These are phyloP conservation scores for Aspergillus homomorphus DNA, from an alignment of 495 filamentous ascomycete species.

Conservation along the genomic window DNA sequence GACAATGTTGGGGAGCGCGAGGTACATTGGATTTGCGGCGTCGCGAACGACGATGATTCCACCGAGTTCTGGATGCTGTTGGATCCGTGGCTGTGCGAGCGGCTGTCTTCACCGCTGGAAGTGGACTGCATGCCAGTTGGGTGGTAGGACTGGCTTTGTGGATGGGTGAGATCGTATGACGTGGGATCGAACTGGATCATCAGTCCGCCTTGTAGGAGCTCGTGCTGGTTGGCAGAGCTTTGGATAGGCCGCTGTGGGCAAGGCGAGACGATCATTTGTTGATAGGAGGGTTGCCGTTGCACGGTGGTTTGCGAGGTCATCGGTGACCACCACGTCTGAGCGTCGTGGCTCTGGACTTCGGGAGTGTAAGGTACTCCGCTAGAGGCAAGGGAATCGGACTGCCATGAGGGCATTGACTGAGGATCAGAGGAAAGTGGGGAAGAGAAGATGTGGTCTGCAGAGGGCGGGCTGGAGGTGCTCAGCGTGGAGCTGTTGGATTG, in stretches of 20 bases:
- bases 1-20: conserved; percentile 43
- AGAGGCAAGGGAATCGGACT: conserved; percentile 40
- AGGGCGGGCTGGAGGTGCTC: conserved; percentile 40
- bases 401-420: conserved; percentile 45
- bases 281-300: conserved; percentile 39
- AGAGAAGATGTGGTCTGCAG: conserved; percentile 44
- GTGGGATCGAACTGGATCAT: conserved; percentile 48
- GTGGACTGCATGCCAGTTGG: conserved; percentile 26
- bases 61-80: conserved; percentile 29
- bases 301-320: conserved; percentile 38
- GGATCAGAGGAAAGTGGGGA: conserved; percentile 45
- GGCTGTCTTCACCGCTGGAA: conserved; percentile 17
- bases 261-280: conserved; percentile 33
- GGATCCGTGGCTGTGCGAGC: conserved; percentile 21
- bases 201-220: conserved; percentile 43
- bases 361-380: conserved; percentile 40
- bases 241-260: conserved; percentile 33
- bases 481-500: conserved; percentile 33
- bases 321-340: conserved; percentile 44
- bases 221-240: conserved; percentile 30
- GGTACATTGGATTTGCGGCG: conserved; percentile 25
- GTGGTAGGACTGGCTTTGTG: conserved; percentile 29
- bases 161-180: conserved; percentile 31
- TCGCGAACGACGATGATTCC: conserved; percentile 26
- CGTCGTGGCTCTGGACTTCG: conserved; percentile 39